A percentile compares a stretch with the other conserved stretches of the same genome.
Conservation (phyloP, 2,329 filamentous ascomycete species). For the Cordyceps fumosorosea region DNA sequence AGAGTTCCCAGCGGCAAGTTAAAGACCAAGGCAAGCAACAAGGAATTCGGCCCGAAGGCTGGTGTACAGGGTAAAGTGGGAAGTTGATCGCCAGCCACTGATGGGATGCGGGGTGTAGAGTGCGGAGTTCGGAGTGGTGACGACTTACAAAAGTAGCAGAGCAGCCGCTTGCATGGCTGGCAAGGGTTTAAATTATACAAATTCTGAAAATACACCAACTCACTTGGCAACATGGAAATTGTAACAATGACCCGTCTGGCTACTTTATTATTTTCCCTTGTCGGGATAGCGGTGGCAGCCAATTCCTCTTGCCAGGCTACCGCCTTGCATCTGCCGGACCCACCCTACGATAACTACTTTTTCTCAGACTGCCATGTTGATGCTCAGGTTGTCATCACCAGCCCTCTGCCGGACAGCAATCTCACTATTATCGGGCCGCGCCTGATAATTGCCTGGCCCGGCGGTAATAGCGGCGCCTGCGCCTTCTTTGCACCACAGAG, state of each 20-base stretch:
- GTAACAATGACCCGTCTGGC: not conserved
- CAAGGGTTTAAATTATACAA: too few relatives aligned
- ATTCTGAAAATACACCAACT: too few relatives aligned
- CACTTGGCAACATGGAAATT: too few relatives aligned
- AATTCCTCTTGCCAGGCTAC: conserved; percentile 4
- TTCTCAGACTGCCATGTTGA: conserved; percentile 57
- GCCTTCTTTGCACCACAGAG: conserved; percentile 50
- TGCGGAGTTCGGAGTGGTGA: too few relatives aligned
- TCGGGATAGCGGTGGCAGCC: not conserved
- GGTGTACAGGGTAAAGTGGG: too few relatives aligned
- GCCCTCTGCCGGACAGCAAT: conserved; percentile 45
- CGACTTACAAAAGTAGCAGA: too few relatives aligned
- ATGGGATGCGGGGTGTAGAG: too few relatives aligned
- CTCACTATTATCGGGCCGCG: conserved; percentile 49
- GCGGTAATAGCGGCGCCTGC: conserved; percentile 55
- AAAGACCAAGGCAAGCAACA: too few relatives aligned
- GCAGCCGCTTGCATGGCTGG: too few relatives aligned
- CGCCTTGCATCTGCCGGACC: conserved; percentile 39
- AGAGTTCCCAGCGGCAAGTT: too few relatives aligned
- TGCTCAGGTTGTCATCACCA: conserved; percentile 55
- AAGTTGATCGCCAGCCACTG: too few relatives aligned
- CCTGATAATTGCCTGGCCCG: conserved; percentile 57
- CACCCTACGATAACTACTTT: conserved; percentile 59
- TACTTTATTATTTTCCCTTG: not conserved
- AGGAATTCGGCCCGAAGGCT: too few relatives aligned